phyloP scores from a whole-genome alignment of 2,329 filamentous ascomycete species.

The Cladosporium sp. region DNA sequence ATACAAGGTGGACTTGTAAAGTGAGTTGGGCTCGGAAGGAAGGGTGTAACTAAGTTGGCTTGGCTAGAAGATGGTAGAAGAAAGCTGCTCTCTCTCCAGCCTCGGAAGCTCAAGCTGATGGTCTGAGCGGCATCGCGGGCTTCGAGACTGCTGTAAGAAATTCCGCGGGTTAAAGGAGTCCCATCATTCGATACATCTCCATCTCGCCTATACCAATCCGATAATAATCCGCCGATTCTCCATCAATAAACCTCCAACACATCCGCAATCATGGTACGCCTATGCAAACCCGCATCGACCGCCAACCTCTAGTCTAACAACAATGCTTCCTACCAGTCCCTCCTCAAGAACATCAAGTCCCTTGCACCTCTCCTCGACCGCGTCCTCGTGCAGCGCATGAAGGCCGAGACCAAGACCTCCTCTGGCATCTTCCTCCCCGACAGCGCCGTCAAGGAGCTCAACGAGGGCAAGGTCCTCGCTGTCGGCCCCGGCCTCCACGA shows the following conservation, averaged over 20 bases:
- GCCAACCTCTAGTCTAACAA: not conserved
- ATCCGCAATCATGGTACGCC: conserved; percentile 32
- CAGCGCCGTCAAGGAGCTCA: conserved; percentile 95
- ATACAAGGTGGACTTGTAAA: not conserved
- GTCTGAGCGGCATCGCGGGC: conserved; percentile 10
- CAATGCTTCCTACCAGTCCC: conserved; percentile 38
- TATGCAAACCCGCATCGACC: not conserved
- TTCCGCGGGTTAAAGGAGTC: conserved; percentile 11
- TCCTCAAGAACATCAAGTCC: conserved; percentile 92
- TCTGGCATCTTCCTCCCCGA: conserved; percentile 97
- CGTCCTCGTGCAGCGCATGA: conserved; percentile 95
- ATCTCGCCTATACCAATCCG: conserved; percentile 7
- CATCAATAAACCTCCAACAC: not conserved
- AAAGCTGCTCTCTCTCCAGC: not conserved
- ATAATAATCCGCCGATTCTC: not conserved
- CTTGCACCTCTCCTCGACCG: conserved; percentile 96
- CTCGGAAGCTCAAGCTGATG: conserved; percentile 3
- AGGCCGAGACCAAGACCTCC: conserved; percentile 95
- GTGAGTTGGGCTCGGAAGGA: not conserved
- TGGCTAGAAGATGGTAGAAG: conserved; percentile 3
- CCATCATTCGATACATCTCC: conserved; percentile 21
- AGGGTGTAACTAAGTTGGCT: not conserved
- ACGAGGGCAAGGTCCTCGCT: conserved; percentile 94
- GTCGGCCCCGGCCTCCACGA: conserved; percentile 88
- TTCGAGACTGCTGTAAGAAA: conserved; percentile 12